phyloP scores from a whole-genome alignment of 176 grass and related monocot genomes.

The Zoysia pacifica region DNA sequence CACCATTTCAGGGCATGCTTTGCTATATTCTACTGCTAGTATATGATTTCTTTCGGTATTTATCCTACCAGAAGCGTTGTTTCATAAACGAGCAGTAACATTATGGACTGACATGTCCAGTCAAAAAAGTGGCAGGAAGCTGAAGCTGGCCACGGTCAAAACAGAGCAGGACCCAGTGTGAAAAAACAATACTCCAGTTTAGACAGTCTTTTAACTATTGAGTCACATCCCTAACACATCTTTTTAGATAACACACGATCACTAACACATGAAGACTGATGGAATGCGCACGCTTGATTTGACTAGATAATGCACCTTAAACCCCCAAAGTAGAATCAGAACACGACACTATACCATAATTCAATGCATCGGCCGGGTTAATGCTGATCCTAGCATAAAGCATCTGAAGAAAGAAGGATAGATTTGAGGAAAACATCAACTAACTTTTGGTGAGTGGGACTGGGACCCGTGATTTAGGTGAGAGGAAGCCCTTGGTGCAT shows the following conservation, averaged over 20 bases:
- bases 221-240: no score
- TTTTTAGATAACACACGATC: not conserved
- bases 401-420: not conserved
- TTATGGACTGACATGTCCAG: not conserved
- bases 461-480: conserved; percentile 3
- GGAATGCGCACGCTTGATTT: not conserved
- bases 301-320: not conserved
- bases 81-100: no score
- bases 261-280: not conserved
- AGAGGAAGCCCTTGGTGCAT: not conserved
- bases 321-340: not conserved
- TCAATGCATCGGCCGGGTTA: conserved; percentile 8
- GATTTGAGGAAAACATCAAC: not conserved
- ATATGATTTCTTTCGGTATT: not conserved
- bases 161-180: not conserved
- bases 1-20: not conserved
- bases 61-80: no score
- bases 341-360: not conserved
- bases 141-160: not conserved
- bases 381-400: conserved; percentile 23
- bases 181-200: not conserved
- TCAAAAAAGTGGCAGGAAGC: not conserved
- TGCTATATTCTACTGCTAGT: no score
- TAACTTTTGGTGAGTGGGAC: not conserved
- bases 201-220: conserved; percentile 4